Conservation (phyloP, 768 basidiomycete species). For the Lactifluus rugatus region DNA sequence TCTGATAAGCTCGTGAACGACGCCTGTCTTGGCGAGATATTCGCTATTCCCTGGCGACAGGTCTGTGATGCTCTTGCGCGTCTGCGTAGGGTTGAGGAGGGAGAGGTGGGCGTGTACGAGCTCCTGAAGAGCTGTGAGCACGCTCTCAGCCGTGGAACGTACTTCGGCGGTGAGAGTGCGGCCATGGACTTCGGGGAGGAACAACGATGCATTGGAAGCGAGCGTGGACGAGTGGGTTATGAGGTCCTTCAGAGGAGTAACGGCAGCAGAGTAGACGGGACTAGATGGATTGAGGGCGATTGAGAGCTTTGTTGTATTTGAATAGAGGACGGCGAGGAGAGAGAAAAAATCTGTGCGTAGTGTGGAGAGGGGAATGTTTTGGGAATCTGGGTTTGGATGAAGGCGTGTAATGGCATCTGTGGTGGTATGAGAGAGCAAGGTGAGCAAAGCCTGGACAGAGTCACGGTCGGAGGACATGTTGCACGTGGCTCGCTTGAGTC, state of each 20-base stretch:
- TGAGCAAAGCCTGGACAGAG: not conserved
- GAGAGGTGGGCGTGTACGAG: conserved; percentile 13
- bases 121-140: conserved; percentile 15
- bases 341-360: conserved; percentile 49
- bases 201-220: conserved; percentile 15
- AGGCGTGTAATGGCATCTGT: conserved; percentile 26
- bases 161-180: conserved; percentile 20
- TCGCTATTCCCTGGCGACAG: conserved; percentile 29
- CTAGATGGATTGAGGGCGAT: conserved; percentile 49
- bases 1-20: conserved; percentile 54
- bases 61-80: not conserved
- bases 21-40: conserved; percentile 46
- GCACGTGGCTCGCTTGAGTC: conserved; percentile 24
- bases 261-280: conserved; percentile 30
- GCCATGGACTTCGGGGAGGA: conserved; percentile 16
- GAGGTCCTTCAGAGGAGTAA: conserved; percentile 14
- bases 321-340: conserved; percentile 48
- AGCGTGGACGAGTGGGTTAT: conserved; percentile 8
- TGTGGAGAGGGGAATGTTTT: conserved; percentile 27
- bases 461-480: conserved; percentile 2
- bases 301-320: conserved; percentile 49
- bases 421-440: conserved; percentile 20
- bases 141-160: conserved; percentile 9
- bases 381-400: conserved; percentile 10
- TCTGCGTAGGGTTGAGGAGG: not conserved